Conservation (phyloP, 768 basidiomycete species). For the Erythrobasidium yunnanense region DNA sequence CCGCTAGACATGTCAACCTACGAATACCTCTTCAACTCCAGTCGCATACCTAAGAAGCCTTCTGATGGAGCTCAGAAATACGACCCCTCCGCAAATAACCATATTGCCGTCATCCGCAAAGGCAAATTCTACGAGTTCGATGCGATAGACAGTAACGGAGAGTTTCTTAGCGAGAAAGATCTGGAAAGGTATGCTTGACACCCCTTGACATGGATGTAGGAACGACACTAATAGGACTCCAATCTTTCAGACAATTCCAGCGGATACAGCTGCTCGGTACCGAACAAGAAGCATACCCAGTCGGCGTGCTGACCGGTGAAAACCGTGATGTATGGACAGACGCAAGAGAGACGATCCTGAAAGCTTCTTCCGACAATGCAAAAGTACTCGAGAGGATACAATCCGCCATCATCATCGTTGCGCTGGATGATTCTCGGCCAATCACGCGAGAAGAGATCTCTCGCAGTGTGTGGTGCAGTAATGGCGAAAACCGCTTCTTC, state of each 20-base stretch:
- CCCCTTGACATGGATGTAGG: no score
- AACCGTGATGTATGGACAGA: slow-evolving; percentile 84
- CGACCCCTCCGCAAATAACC: slow-evolving; percentile 61
- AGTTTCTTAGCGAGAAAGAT: slow-evolving; percentile 64
- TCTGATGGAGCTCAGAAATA: slow-evolving; percentile 76
- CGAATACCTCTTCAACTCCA: slow-evolving; percentile 93
- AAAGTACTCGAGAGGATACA: slow-evolving; percentile 66
- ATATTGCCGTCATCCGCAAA: slow-evolving; percentile 80
- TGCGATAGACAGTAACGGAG: slow-evolving; percentile 54
- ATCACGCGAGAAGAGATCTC: slow-evolving; percentile 69
- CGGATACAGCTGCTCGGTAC: slow-evolving; percentile 60
- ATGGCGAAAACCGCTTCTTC: slow-evolving; percentile 82
- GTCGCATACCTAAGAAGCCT: slow-evolving; percentile 72
- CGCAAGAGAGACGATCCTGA: slow-evolving; percentile 53
- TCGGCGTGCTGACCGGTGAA: slow-evolving; percentile 78
- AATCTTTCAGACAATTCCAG: slow-evolving; percentile 49
- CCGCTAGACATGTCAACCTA: slow-evolving; percentile 90
- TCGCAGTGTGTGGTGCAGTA: slow-evolving; percentile 75
- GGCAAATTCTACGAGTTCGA: slow-evolving; percentile 81
- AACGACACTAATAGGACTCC: no score
- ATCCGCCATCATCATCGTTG: slow-evolving; percentile 74
- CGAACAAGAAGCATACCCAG: slow-evolving; percentile 45
- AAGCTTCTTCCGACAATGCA: slow-evolving; percentile 46
- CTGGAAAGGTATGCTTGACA: slow-evolving; percentile 60
- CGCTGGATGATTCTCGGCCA: slow-evolving; percentile 71